These are phyloP conservation scores for Ochetophila trinervis DNA, from an alignment of 306 rosid species.

Conservation along the genomic window DNA sequence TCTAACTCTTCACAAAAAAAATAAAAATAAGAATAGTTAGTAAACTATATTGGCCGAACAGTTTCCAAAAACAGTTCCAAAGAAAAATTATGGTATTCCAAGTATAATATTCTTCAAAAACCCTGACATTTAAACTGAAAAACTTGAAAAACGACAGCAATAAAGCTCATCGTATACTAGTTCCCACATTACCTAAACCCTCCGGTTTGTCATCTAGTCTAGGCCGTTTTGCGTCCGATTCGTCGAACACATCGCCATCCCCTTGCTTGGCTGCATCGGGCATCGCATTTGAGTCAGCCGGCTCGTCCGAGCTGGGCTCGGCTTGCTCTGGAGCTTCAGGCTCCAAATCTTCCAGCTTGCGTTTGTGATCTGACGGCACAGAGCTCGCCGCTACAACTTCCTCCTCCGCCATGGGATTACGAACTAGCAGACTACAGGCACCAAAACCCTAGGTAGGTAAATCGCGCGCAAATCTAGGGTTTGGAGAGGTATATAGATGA, in stretches of 20 bases:
- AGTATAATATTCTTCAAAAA: neutral
- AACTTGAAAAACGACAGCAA: neutral
- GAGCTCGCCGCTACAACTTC: slow-evolving; percentile 43
- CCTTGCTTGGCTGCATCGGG: slow-evolving; percentile 8
- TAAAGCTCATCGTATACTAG: neutral
- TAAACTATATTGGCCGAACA: too few species aligned
- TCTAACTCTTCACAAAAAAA: too few species aligned
- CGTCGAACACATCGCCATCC: slow-evolving; percentile 27
- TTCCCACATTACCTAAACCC: slow-evolving; percentile 38
- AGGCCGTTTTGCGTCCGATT: slow-evolving; percentile 60
- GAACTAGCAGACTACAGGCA: neutral
- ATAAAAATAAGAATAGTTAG: too few species aligned
- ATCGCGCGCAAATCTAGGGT: slow-evolving; percentile 19
- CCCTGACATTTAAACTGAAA: neutral
- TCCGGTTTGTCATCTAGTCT: slow-evolving; percentile 58
- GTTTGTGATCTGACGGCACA: slow-evolving; percentile 63
- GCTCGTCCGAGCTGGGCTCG: slow-evolving; percentile 27
- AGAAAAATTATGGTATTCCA: neutral
- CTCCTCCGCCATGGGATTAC: slow-evolving; percentile 68
- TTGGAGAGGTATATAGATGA: neutral
- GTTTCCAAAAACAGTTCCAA: neutral
- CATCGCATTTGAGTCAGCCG: slow-evolving; percentile 31
- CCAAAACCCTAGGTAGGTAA: neutral
- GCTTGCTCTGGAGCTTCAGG: slow-evolving; percentile 35
- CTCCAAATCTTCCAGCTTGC: slow-evolving; percentile 81